Conservation (phyloP, 140 eudicot species). For the Stevia rebaudiana region DNA sequence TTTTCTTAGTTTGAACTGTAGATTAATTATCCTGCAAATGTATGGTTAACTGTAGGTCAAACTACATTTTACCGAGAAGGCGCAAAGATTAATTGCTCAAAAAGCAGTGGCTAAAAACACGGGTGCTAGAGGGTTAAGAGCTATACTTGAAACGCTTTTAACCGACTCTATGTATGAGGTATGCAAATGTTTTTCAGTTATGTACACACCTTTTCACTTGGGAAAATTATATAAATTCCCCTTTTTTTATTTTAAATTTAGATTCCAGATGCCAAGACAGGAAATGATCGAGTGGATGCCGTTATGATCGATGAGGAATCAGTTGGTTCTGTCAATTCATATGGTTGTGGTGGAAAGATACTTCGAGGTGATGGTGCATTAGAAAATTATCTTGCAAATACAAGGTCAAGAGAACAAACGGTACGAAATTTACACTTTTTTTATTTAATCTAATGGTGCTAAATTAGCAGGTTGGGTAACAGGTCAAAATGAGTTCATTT, state of each 20-base stretch:
- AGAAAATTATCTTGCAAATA: conserved; percentile 53
- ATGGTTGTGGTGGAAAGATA: conserved; percentile 76
- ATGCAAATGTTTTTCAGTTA: conserved; percentile 12
- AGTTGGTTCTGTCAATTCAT: conserved; percentile 45
- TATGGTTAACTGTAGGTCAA: conserved; percentile 52
- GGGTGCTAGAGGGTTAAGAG: conserved; percentile 94
- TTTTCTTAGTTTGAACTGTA: neutral
- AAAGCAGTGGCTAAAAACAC: conserved; percentile 80
- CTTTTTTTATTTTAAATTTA: conserved; percentile 27
- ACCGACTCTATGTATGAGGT: conserved; percentile 99
- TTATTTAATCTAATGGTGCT: neutral
- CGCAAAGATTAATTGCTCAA: conserved; percentile 66
- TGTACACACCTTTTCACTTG: neutral
- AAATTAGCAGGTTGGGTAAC: neutral
- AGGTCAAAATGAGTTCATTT: neutral
- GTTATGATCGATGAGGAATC: conserved; percentile 87
- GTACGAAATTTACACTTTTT: conserved; percentile 27
- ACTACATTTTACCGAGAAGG: conserved; percentile 75
- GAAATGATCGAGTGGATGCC: conserved; percentile 71
- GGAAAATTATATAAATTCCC: neutral
- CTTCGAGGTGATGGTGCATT: conserved; percentile 80
- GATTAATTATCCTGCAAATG: conserved; percentile 9
- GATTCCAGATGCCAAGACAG: conserved; percentile 81
- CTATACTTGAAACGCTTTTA: conserved; percentile 70
- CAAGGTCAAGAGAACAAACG: conserved; percentile 35